phyloP scores from a whole-genome alignment of 345 rosid species.

The Theobroma cacao region DNA sequence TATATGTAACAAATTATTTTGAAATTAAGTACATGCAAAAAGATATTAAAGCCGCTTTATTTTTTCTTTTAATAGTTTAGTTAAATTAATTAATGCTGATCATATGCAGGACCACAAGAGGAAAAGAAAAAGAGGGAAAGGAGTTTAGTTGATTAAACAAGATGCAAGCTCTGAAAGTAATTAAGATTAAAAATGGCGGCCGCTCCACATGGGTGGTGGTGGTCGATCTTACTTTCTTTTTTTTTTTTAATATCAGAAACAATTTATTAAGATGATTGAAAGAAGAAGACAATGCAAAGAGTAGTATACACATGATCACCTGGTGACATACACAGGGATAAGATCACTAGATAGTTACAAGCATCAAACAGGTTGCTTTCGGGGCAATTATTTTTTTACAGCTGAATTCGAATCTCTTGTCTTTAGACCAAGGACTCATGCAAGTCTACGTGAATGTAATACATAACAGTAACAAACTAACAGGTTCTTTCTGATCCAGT shows the following conservation, averaged over 20 bases:
- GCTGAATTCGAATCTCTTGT: not conserved
- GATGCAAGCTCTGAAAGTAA: not conserved
- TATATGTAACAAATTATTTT: too few species aligned
- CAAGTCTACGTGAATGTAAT: not conserved
- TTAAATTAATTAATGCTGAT: not conserved
- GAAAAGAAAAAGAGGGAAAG: not conserved
- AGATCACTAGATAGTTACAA: not conserved
- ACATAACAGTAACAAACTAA: too few species aligned
- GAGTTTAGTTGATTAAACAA: not conserved
- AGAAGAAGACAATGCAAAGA: not conserved
- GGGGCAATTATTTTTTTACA: not conserved
- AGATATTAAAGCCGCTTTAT: not conserved
- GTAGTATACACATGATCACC: not conserved
- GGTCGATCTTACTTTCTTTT: not conserved
- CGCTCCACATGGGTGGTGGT: not conserved
- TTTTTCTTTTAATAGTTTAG: not conserved
- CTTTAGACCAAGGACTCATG: not conserved
- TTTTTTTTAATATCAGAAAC: not conserved
- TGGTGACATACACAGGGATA: not conserved
- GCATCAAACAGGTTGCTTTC: constrained; percentile 2
- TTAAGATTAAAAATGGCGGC: not conserved
- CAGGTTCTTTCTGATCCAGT: not conserved
- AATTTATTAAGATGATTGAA: not conserved
- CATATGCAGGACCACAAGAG: not conserved
- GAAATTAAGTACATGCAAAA: not conserved